These are phyloP conservation scores for Sporopachydermia cereana DNA, from an alignment of 1,139 yeast genomes.

Conservation along the genomic window DNA sequence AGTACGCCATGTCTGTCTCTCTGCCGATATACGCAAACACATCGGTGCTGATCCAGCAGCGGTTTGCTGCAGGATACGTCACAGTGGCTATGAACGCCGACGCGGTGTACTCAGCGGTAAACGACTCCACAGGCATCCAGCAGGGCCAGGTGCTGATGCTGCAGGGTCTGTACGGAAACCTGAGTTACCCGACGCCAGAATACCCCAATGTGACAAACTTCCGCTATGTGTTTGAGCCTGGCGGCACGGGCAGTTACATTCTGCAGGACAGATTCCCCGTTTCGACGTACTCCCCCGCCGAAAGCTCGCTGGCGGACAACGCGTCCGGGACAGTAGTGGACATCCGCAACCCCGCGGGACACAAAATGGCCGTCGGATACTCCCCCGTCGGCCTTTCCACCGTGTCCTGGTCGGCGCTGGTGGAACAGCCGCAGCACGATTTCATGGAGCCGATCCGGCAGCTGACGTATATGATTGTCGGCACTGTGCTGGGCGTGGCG, in stretches of 20 bases:
- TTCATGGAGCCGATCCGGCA: constrained; percentile 55
- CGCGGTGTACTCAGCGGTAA: constrained; percentile 37
- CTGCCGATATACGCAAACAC: constrained; percentile 64
- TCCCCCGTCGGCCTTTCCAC: constrained; percentile 39
- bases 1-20: constrained; percentile 42
- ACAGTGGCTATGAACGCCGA: constrained; percentile 54
- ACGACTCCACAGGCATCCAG: constrained; percentile 34
- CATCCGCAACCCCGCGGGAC: constrained; percentile 31
- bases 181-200: constrained; percentile 23
- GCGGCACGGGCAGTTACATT: constrained; percentile 14
- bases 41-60: constrained; percentile 50
- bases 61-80: constrained; percentile 59
- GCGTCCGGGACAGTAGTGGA: constrained; percentile 41
- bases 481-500: constrained; percentile 72
- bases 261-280: constrained; percentile 13
- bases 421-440: constrained; percentile 48
- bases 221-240: constrained; percentile 22
- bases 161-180: constrained; percentile 28
- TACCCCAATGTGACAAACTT: constrained; percentile 13
- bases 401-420: constrained; percentile 64
- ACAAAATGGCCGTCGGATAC: constrained; percentile 59
- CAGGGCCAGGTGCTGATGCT: constrained; percentile 32
- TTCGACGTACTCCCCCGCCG: constrained; percentile 25
- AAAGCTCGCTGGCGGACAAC: constrained; percentile 26
- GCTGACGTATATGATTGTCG: constrained; percentile 59